phyloP scores from a whole-genome alignment of 2,329 filamentous ascomycete species.

The Fusarium gaditjirri region DNA sequence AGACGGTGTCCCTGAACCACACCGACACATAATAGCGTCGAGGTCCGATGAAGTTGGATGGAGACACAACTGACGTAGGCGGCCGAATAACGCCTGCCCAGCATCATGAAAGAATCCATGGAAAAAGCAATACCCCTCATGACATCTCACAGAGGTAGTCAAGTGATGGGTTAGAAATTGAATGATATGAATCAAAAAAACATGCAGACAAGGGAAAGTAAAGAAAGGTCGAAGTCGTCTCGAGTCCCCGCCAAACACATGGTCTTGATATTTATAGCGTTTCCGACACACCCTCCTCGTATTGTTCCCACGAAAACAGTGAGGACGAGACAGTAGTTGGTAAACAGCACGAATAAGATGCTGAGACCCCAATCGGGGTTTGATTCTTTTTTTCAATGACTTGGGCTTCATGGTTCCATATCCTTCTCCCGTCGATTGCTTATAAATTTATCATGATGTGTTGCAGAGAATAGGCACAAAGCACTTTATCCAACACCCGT shows the following conservation, averaged over 20 bases:
- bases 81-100: neutral
- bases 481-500: constrained; percentile 29
- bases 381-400: constrained; percentile 10
- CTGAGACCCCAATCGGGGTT: constrained; percentile 35
- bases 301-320: constrained; percentile 41
- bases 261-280: constrained; percentile 11
- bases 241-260: constrained; percentile 2
- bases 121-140: constrained; percentile 1
- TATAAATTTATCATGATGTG: neutral
- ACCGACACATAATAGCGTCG: neutral
- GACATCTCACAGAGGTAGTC: neutral
- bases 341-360: neutral
- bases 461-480: constrained; percentile 19
- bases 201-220: neutral
- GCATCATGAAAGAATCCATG: neutral
- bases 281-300: constrained; percentile 29
- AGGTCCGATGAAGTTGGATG: neutral
- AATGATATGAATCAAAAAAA: neutral
- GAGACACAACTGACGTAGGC: constrained; percentile 14
- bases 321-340: constrained; percentile 21
- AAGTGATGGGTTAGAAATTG: neutral
- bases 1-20: neutral
- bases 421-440: neutral
- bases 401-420: neutral
- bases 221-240: neutral